These are phyloP conservation scores for Aspergillus tamarii DNA, from an alignment of 2,329 filamentous ascomycete species.

Conservation along the genomic window DNA sequence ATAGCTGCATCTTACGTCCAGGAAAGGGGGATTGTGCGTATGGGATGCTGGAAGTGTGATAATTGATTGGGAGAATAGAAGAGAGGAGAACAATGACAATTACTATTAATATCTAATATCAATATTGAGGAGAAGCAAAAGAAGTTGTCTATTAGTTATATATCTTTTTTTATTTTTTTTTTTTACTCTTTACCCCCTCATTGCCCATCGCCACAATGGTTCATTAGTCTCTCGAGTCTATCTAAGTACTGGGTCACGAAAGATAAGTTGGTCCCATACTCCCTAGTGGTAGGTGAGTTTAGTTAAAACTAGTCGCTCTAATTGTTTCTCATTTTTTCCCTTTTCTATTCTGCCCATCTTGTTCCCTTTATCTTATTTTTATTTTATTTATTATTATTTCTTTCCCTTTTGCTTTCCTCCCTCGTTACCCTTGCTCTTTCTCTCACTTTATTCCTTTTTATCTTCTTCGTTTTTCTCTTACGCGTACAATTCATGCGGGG, in stretches of 20 bases:
- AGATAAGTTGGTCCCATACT: conserved; percentile 5
- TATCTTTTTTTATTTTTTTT: background rate
- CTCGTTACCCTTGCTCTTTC: conserved; percentile 5
- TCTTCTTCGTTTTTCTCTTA: conserved; percentile 8
- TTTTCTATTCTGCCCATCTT: conserved; percentile 6
- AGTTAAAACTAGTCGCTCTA: background rate
- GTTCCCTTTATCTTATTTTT: conserved; percentile 8
- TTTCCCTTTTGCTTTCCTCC: background rate
- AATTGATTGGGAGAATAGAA: background rate
- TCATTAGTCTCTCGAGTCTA: background rate
- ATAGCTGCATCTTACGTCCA: background rate
- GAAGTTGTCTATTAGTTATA: too few relatives aligned
- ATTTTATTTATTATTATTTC: conserved; percentile 1
- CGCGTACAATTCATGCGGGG: conserved; percentile 19
- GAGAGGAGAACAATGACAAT: background rate
- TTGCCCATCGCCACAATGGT: background rate
- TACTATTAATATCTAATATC: background rate
- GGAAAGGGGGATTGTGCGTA: background rate
- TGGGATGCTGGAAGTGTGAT: background rate
- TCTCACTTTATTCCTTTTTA: conserved; percentile 4
- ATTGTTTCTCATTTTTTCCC: conserved; percentile 8
- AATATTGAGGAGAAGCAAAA: background rate
- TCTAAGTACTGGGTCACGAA: background rate
- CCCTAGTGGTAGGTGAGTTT: background rate
- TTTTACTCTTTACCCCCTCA: background rate